Evolutionary conservation across 768 basidiomycete species (phyloP), one percentile per base, ranked within the genome.

Genomic region (Suillus bovinus): DNA sequence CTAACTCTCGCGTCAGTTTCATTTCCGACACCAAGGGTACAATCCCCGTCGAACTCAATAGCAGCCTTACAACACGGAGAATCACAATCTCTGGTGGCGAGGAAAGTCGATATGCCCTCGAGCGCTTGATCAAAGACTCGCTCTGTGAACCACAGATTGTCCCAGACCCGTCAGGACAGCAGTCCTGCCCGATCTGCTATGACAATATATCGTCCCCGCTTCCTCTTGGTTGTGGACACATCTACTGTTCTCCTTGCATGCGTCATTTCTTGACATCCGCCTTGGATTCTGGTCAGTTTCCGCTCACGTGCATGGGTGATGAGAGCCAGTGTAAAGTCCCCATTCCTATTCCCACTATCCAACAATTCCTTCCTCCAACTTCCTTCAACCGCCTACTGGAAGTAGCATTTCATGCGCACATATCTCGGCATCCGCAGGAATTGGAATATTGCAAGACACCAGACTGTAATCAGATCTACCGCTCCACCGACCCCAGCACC

Each of bases 381-480:
- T 82, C 87, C 31, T 86, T 90, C 67, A 80, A 85, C 53, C 76
- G 79, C 0, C 62, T 93, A 33, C 75, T 84, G 4, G 77, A 83
- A 39, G 81, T 86, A 0, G 83, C 89, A 0, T 87, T 87, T 67
- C 74, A 82, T 0, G 72, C 81, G 0, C 78, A 91, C 68, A 76
- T 93, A 17, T 82, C 84, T 58, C 76, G 82, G 13, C 82, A 81
- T 47, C 80, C 88, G 0, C 74, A 78, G 16, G 86, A 90, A 60
- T 87, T 88, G 67, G 81, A 83, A 63, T 89, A 84, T 67, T 94
- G 91, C 72, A 91, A 89, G 1, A 88, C 90, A 0, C 87, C 92
- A 0, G 89, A 93, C 69, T 94, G 91, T 63, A 77, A 77, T 0
- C 88, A 91, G 70, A 79, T 91, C 4, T 93, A 93, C 71, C 86